Evolutionary conservation across 805 yeast species (phyloP), one percentile per base, ranked within the genome.

Genomic region (Brettanomyces naardenensis): DNA sequence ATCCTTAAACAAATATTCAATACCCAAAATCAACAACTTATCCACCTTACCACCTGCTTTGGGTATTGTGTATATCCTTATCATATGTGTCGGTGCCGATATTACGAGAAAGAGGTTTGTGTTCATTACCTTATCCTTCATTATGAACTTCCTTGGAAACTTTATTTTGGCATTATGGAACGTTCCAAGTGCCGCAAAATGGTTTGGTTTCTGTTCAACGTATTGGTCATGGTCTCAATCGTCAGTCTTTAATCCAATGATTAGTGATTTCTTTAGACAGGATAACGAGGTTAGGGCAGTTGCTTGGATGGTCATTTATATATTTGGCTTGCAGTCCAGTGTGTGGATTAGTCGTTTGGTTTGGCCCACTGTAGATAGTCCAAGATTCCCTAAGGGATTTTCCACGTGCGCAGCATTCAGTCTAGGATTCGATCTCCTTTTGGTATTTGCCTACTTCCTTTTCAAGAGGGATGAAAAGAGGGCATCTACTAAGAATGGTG

Each of bases 1-100:
- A 19, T 31, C 33, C n/a, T 15, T 31, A 6, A n/a, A 19, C 7
- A 31, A 10, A 9, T 31, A 31, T n/a, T 9, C 14, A 7, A 31
- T 19, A 11, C n/a, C 17, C 10, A 81, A 65, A 41, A 54, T 58
- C 23, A 61, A 65, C 49, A 53, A 65, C 40, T 57, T 73, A 34
- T 62, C 78, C 10, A 66, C 78, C 3, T 45, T 74, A 14, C 75
- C 83, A 1, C 81, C 83, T 2, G 79, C 73, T 11, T 53, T 78
- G 21, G 83, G 83, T 6, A 64, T 78, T 28, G 51, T 71, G 2
- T 76, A 59, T 47, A 66, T 73, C n/a, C 42, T 68, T 17, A 41
- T 70, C 6, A 61, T 66, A 20, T 65, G 75, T 31, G 56, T 63
- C 25, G 73, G 73, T 35, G 75, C 80, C 4, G 81, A 76, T 55